These are phyloP conservation scores for Malassezia yamatoensis DNA, from an alignment of 1,284 basidiomycete genomes.

Conservation along the genomic window DNA sequence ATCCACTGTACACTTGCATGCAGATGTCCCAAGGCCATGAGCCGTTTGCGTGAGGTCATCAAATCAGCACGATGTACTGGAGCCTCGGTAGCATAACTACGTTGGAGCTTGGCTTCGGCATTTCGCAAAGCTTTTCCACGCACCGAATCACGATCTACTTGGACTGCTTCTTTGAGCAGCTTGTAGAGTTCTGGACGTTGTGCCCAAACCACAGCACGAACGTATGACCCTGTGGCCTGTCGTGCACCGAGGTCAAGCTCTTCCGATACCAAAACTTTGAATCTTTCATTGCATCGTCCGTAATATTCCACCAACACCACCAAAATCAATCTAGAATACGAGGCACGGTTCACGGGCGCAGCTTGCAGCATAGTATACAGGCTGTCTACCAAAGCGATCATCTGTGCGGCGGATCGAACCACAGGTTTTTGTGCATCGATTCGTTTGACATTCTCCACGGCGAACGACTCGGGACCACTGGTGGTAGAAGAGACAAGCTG, in stretches of 20 bases:
- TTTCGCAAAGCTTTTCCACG: not conserved
- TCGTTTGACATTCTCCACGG: slow-evolving; percentile 18
- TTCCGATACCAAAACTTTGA: slow-evolving; percentile 61
- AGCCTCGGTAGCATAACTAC: slow-evolving; percentile 27
- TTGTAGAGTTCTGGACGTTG: slow-evolving; percentile 60
- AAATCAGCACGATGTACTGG: slow-evolving; percentile 52
- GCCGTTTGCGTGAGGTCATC: slow-evolving; percentile 64
- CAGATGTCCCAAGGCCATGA: slow-evolving; percentile 67
- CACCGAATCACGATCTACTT: not conserved
- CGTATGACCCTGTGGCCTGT: slow-evolving; percentile 4
- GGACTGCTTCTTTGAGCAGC: slow-evolving; percentile 58
- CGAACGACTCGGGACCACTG: slow-evolving; percentile 60
- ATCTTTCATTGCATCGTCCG: slow-evolving; percentile 78
- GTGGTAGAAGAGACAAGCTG: slow-evolving; percentile 26
- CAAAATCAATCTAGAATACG: slow-evolving; percentile 74
- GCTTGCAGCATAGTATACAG: slow-evolving; percentile 81
- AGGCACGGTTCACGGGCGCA: slow-evolving; percentile 88
- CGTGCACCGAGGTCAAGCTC: slow-evolving; percentile 4
- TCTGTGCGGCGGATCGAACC: slow-evolving; percentile 71
- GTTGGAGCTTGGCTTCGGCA: slow-evolving; percentile 13
- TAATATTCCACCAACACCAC: slow-evolving; percentile 96
- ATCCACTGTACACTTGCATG: slow-evolving; percentile 59
- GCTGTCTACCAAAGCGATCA: slow-evolving; percentile 83
- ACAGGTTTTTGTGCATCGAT: slow-evolving; percentile 56
- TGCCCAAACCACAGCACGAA: slow-evolving; percentile 34